Evolutionary conservation across 345 rosid species (phyloP), one percentile per base, ranked within the genome.

Genomic region (Bruguiera gymnorhiza): DNA sequence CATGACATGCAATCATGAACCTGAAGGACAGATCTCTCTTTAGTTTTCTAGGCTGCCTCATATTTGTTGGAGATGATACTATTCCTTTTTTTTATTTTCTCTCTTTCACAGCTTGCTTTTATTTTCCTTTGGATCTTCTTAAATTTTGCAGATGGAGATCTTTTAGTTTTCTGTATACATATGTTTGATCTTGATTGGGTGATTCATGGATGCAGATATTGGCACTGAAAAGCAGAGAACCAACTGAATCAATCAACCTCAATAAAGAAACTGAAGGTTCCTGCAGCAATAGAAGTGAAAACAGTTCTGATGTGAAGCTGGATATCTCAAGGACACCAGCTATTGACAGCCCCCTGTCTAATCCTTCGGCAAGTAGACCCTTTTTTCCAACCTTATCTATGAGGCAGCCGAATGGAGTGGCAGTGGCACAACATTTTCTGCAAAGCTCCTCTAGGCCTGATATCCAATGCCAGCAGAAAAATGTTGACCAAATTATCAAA

Each of bases 211-310:
- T 73, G 80, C 89, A 95, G 99, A 83, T 95, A 72, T 46, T 87
- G 97, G 86, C 94, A 73, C 80, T 95, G 75, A 95, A 90, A 81
- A 85, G 66, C 78, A 87, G 86, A 82, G 99, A 90, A 70, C 86
- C 92, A 51, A 83, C 92, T 6, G 97, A 92, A 53, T 87, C 94
- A 5, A 92, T 92, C 67, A 95, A 95, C 73, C 88, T 92, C 46
- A 95, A 92, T 78, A 95, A 92, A 81, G 99, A 95, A 75, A 95
- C 98, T 0, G 97, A 90, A 65, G 98, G 97, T 18, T 92, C 91
- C 16, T 85, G 92, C 78, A 92, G 99, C 73, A 92, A 90, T 79
- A 84, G 94, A 84, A 95, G 99, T 60, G 98, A 92, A 51, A 89
- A 86, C 83, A 90, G 97, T 73, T 89, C 96, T n/a, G 94, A 90